Conservation (phyloP, 2,329 filamentous ascomycete species). For the Calonectria multiphialidica region DNA sequence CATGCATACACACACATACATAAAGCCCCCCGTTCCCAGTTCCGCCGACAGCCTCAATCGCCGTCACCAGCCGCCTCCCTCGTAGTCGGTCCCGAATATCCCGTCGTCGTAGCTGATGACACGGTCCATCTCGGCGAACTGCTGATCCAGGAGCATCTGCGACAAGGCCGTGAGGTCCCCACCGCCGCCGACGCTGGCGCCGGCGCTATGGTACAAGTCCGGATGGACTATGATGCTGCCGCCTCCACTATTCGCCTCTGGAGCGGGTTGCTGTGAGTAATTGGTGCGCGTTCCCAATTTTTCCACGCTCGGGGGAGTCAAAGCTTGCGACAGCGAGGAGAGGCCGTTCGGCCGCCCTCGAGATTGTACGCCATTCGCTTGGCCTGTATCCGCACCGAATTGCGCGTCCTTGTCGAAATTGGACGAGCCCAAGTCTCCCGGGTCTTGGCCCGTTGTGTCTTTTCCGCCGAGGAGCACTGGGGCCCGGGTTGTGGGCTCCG, state of each 20-base stretch:
- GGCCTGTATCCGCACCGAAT: not conserved
- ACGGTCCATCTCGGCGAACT: slow-evolving; percentile 11
- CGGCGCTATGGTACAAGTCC: not conserved
- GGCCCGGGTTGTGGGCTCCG: not conserved
- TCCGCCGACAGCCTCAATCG: no score
- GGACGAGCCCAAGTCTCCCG: not conserved
- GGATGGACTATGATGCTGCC: not conserved
- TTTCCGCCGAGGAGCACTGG: not conserved
- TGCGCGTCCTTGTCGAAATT: not conserved
- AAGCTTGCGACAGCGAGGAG: not conserved
- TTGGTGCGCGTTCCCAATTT: not conserved
- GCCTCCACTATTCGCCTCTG: not conserved
- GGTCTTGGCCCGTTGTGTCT: not conserved
- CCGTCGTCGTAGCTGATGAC: slow-evolving; percentile 13
- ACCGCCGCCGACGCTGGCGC: not conserved
- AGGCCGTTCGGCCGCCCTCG: not conserved
- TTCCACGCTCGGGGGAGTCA: not conserved
- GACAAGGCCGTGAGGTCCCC: slow-evolving; percentile 15
- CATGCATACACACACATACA: no score
- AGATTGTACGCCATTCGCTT: not conserved
- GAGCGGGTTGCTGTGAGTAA: not conserved
- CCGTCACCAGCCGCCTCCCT: slow-evolving; percentile 9
- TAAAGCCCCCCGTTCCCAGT: not conserved
- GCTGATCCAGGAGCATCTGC: slow-evolving; percentile 14
- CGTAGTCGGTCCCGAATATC: slow-evolving; percentile 7